Evolutionary conservation across 1,284 basidiomycete species (phyloP), one percentile per base, ranked within the genome.

Genomic region (Bjerkandera adusta): DNA sequence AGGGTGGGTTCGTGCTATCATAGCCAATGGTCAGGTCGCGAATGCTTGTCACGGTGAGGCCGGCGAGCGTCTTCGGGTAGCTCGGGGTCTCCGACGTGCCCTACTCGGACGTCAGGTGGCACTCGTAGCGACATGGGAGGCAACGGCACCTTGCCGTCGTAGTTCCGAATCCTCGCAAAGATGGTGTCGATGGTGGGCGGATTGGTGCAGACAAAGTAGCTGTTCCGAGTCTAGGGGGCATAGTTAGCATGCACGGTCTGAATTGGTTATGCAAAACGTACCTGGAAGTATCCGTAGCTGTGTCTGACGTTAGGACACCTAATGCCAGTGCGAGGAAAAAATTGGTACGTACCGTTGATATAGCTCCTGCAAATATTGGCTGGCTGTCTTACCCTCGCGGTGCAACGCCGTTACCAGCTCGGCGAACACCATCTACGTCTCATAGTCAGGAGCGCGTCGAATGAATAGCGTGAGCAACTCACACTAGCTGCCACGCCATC

Each of bases 401-500:
- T 71, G 69, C 18, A 90, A 66, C 5, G 68, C 61, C 5, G 70
- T 69, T 5, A 76, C 81, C 16, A 91, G 67, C 58, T 89, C 81
- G 3, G 79, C 81, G 59, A 91, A 92, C 46, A 72, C 66, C 16
- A 83, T 70, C 83, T 85, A 41, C 8, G 18, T 39, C 20, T 10
- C n/a, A 11, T 2, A 7, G 5, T 21, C 27, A 30, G 25, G 20
- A 6, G 11, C 4, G 25, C 18, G 11, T 7, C 12, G 45, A 21
- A 11, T 22, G 34, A 10, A 4, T 16, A 11, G 22, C 21, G 24
- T 11, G 11, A 2, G 21, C 11, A n/a, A 42, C 70, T 55, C 53
- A 89, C 87, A 18, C 82, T 80, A 3, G 87, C 85, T 45, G 86
- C 77, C 37, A 92, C 79, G 2, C 90, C 90, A 59, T 93, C 90